phyloP scores from a whole-genome alignment of 1,139 yeast species.

The Suhomyces panamericanus region DNA sequence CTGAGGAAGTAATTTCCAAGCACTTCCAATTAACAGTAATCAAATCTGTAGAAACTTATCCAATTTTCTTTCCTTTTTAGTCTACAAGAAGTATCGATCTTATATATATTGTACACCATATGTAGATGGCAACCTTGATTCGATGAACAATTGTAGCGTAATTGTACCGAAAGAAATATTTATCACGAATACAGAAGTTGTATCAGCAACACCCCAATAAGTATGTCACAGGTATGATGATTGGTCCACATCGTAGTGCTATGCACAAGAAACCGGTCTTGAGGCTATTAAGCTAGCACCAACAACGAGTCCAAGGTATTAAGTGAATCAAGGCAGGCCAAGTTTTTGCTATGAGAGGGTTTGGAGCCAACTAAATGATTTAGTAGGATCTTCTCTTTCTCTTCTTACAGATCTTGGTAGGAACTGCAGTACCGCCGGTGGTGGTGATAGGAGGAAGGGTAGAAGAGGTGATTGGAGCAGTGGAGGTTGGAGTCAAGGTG shows the following conservation, averaged over 20 bases:
- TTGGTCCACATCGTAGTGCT: not conserved
- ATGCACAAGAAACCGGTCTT: constrained; percentile 11
- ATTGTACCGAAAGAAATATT: constrained; percentile 12
- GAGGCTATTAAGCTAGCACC: constrained; percentile 9
- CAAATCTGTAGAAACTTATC: no score
- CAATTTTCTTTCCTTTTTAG: no score
- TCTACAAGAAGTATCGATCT: not conserved
- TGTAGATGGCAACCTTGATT: constrained; percentile 4
- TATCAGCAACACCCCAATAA: constrained; percentile 6
- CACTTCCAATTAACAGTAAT: no score
- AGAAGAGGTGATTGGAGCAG: constrained; percentile 18
- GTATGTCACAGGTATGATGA: constrained; percentile 10
- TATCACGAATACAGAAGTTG: constrained; percentile 5
- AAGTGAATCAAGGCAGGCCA: constrained; percentile 5
- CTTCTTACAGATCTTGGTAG: constrained; percentile 21
- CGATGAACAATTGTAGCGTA: constrained; percentile 11
- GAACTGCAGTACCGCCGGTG: constrained; percentile 10
- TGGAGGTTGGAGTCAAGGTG: constrained; percentile 23
- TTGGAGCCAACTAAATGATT: not conserved
- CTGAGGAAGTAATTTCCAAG: no score
- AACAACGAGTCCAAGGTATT: constrained; percentile 1
- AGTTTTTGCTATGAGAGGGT: not conserved
- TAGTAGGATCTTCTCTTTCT: constrained; percentile 36
- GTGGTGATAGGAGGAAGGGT: constrained; percentile 19
- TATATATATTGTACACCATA: constrained; percentile 9